Evolutionary conservation across 805 yeast species (phyloP), one percentile per base, ranked within the genome.

Genomic region (Saccharomyces cerevisiae): DNA sequence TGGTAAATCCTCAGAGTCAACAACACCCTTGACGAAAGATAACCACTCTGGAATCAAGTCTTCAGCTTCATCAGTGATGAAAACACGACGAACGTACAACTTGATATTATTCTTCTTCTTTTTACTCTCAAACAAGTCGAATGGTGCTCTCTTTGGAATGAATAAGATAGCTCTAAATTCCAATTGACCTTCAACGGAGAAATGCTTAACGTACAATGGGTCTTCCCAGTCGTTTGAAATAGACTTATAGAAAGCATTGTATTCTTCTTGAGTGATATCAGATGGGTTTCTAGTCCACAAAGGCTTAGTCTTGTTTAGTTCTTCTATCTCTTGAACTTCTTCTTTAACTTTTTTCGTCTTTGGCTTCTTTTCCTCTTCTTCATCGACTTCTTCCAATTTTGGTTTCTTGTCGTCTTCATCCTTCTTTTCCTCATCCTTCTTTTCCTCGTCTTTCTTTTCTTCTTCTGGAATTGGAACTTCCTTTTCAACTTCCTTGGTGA

Each of bases 211-310:
- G 64, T 97, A 97, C 74, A 94, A 84, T 78, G 97, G 99, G 74
- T 94, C 99, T 81, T 94, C 99, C 99, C 99, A 94, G 78, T 94
- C 99, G 78, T 94, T 94, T 54, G 99, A 91, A 71, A 94, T 94
- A 51, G 98, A 90, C 82, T 94, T 94, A 88, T 94, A 94, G 87
- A 94, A 94, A 57, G 98, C 95, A 70, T 94, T 92, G 83, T 94
- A 94, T 79, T 94, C 99, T 63, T 94, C 99, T 81, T 89, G 91
- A 61, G 96, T 83, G 65, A 94, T 96, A 61, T 94, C 99, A 67
- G 92, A 78, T 75, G 99, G 99, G 81, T 85, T 87, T 83, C 98
- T 89, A 65, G 99, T 94, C 99, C 99, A 94, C 72, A 94, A 80
- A 61, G 99, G 99, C 81, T 94, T 94, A 64, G 96, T 89, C 82